Percentiles rank a stretch among this genome's conserved stretches.
Evolutionary conservation across 768 basidiomycete species (phyloP).

Genomic region (Bullera alba): DNA sequence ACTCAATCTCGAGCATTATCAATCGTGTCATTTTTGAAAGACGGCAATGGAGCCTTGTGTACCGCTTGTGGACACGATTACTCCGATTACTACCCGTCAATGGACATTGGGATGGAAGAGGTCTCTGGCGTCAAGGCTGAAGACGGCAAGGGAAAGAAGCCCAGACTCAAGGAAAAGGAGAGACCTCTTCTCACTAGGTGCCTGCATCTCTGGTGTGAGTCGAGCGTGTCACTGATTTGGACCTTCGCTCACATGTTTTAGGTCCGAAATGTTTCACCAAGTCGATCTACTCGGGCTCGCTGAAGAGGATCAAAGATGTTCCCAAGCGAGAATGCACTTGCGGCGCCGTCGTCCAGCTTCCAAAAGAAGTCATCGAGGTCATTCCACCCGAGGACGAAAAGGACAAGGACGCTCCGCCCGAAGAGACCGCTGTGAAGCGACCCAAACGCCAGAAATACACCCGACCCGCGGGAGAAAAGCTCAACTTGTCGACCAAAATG

Average conservation of each 20-base stretch:
- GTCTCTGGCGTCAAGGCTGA: conserved; percentile 46
- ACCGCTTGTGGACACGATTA: conserved; percentile 79
- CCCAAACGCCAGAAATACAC: conserved; percentile 29
- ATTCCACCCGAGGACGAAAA: conserved; percentile 58
- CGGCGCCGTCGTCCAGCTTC: conserved; percentile 57
- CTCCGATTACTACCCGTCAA: conserved; percentile 46
- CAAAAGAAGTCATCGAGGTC: conserved; percentile 73
- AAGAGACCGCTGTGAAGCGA: conserved; percentile 10
- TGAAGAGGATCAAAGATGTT: conserved; percentile 57
- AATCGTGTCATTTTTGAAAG: conserved; percentile 76
- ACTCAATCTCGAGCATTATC: conserved; percentile 64
- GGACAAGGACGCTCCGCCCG: conserved; percentile 21
- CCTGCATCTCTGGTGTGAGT: conserved; percentile 80
- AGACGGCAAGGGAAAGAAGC: conserved; percentile 46
- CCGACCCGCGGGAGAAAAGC: conserved; percentile 31
- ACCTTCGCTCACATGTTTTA: conserved; percentile 4
- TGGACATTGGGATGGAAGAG: conserved; percentile 16
- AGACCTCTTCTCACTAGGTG: conserved; percentile 77
- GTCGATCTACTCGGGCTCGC: conserved; percentile 74
- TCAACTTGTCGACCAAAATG: conserved; percentile 72
- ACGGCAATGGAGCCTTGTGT: conserved; percentile 81
- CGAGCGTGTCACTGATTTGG: background rate
- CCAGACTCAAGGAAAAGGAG: conserved; percentile 17
- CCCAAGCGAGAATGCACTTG: conserved; percentile 64
- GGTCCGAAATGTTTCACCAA: conserved; percentile 64